A percentile compares a stretch with the other conserved stretches of the same genome.
Evolutionary conservation across 768 basidiomycete species (phyloP).

Genomic region (Lactarius sp.): DNA sequence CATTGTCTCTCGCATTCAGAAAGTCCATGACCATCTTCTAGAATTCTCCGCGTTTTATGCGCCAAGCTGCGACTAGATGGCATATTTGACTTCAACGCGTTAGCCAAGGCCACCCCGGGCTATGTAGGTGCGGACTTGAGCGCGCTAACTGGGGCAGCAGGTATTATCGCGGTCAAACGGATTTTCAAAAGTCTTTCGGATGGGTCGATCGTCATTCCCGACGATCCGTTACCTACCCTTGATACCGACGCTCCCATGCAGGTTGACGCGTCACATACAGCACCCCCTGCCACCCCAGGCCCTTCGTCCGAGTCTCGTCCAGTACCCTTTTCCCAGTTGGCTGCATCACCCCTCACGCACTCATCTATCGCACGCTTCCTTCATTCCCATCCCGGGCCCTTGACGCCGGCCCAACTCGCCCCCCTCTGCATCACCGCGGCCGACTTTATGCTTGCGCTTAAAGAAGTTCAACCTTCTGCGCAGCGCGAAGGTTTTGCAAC

Average conservation of each 20-base stretch:
- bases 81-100: too few species aligned
- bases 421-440: slow-evolving; percentile 74
- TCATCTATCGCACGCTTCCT: slow-evolving; percentile 87
- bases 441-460: slow-evolving; percentile 81
- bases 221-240: too few species aligned
- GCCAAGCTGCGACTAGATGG: too few species aligned
- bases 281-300: background rate
- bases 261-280: slow-evolving; percentile 32
- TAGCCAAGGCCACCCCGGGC: too few species aligned
- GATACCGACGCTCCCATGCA: slow-evolving; percentile 35
- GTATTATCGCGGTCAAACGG: too few species aligned
- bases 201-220: too few species aligned
- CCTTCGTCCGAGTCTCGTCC: slow-evolving; percentile 20
- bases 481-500: slow-evolving; percentile 98
- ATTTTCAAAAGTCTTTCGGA: too few species aligned
- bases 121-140: too few species aligned
- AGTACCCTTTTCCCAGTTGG: slow-evolving; percentile 34
- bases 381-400: slow-evolving; percentile 74
- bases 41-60: too few species aligned
- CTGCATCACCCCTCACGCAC: slow-evolving; percentile 36
- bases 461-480: slow-evolving; percentile 89
- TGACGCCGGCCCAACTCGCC: slow-evolving; percentile 72
- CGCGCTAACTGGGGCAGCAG: too few species aligned
- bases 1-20: too few species aligned
- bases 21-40: too few species aligned